Base-by-base conservation (phyloP, 192 early-diverging fungal genomes). In the Coemansia sp. region DNA sequence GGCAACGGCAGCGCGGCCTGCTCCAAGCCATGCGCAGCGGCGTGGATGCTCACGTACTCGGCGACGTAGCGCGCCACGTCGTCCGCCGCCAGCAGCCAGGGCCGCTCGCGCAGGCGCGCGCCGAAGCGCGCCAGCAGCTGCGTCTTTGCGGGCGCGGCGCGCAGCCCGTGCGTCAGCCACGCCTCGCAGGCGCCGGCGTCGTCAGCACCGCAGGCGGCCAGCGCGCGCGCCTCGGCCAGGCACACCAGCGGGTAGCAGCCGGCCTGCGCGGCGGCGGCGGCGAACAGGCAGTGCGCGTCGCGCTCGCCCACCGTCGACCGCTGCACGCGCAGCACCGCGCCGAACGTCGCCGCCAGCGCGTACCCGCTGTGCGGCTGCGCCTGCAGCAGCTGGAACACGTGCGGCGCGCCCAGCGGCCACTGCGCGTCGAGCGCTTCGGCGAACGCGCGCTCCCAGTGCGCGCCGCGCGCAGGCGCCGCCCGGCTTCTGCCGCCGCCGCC, bases 231-330 rank as follows among this genome's bases (percentile, higher is more conserved):
- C 62, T 81, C 78, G 27, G 73, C 68, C 37, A 72, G 43, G 49
- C 65, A 72, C 36, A 81, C 73, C 3, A 81, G 73, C 58, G 78
- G 78, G n/a, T 71, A 74, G 62, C 78, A 63, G 11, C 54, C 69
- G 20, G 60, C 72, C 45, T 75, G 78, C 1, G 78, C 78, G 0
- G 78, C 78, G 12, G 57, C 78, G 3, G 63, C 66, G 15, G 73
- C 72, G 63, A 81, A 74, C 58, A 81, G 63, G 35, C 68, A 81
- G 66, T 67, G 61, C 10, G 73, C 73, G 10, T 81, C 69, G 59
- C 65, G 45, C 66, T 81, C 73, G 38, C 64, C 59, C 43, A 81
- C 37, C 42, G 62, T 62, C 10, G 78, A 81, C 14, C 69, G 60
- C n/a, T 53, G 57, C 51, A 75, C 43, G 24, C 49, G 27, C 40